These are phyloP conservation scores for Graphilbum fragrans DNA, from an alignment of 2,329 filamentous ascomycete species.

Conservation along the genomic window DNA sequence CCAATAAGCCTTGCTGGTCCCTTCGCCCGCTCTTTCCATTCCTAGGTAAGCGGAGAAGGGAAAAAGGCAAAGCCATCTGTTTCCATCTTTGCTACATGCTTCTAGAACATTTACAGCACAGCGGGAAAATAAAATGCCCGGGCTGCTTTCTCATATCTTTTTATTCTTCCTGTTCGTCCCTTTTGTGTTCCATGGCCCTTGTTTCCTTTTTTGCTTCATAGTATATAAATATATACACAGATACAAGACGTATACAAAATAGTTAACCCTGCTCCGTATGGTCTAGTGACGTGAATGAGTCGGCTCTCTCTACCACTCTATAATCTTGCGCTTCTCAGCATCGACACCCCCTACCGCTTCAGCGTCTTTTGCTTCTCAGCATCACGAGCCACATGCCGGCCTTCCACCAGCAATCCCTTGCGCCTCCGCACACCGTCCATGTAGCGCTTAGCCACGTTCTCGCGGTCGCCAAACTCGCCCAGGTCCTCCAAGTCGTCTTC, in stretches of 20 bases:
- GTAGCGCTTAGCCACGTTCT: slow-evolving; percentile 94
- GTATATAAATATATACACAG: neutral
- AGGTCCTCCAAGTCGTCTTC: slow-evolving; percentile 95
- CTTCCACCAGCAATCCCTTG: slow-evolving; percentile 81
- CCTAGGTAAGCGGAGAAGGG: too few relatives aligned
- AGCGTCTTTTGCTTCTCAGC: slow-evolving; percentile 81
- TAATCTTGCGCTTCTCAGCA: neutral
- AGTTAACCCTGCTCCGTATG: neutral
- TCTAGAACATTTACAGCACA: too few relatives aligned
- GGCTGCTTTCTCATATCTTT: neutral
- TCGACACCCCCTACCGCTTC: slow-evolving; percentile 35
- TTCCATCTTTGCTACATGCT: too few relatives aligned
- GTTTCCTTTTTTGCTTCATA: too few relatives aligned
- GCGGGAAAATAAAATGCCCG: neutral
- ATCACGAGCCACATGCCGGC: slow-evolving; percentile 64
- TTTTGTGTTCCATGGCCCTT: too few relatives aligned
- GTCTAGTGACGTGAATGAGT: neutral
- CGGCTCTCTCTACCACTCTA: too few relatives aligned
- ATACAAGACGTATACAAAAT: neutral
- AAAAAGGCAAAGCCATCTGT: too few relatives aligned
- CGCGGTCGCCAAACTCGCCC: slow-evolving; percentile 81
- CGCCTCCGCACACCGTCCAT: slow-evolving; percentile 78
- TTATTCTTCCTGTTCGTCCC: neutral
- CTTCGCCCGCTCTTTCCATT: too few relatives aligned
- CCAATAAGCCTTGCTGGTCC: too few relatives aligned